Base-by-base conservation (phyloP, 306 rosid species). In the Mucuna pruriens region DNA sequence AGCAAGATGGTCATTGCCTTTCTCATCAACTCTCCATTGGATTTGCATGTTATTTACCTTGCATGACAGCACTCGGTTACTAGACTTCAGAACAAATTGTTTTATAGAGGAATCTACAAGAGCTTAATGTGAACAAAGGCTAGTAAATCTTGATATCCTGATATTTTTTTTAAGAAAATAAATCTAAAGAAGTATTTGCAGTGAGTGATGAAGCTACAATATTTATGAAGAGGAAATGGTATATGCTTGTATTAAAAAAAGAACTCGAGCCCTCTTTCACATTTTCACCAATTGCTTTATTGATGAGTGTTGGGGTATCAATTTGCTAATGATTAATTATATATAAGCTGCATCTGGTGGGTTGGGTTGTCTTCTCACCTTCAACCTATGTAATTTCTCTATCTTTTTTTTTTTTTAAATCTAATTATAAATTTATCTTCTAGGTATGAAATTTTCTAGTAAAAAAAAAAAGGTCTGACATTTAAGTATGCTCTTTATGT, bases 101-200 rank as follows among this genome's bases (percentile, higher is more conserved):
- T 34, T 54, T 74, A 34, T 54, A 19, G 34, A 34, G 77, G 26
- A 33, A 11, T 73, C 20, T 19, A 9, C 16, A 49, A 49, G 62
- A 51, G 62, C 63, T 71, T 48, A 71, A 29, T 31, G 76, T 33
- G 58, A 31, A 72, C n/a, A 72, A 72, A 72, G 63, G 46, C 8
- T 29, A 61, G 44, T 49, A 71, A 33, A n/a, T 49, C 19, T 71
- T 49, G 46, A 71, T 9, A 4, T 49, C 19, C 9, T 31, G 33
- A 49, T n/a, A n/a, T 6, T 7, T 16, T 2, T 31, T 62, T 40
- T 13, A 13, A 26, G 42, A 15, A 62, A 62, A 62, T 16, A 62
- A 33, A 10, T 33, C 48, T 25, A 0, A 29, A 3, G 36, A 34
- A 34, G 33, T 38, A 20, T 22, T 55, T 19, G 36, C 23, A 12